A percentile compares a stretch with the other conserved stretches of the same genome.
These are phyloP conservation scores for Orbilia ellipsospora DNA, from an alignment of 2,329 filamentous ascomycete species.

Conservation along the genomic window DNA sequence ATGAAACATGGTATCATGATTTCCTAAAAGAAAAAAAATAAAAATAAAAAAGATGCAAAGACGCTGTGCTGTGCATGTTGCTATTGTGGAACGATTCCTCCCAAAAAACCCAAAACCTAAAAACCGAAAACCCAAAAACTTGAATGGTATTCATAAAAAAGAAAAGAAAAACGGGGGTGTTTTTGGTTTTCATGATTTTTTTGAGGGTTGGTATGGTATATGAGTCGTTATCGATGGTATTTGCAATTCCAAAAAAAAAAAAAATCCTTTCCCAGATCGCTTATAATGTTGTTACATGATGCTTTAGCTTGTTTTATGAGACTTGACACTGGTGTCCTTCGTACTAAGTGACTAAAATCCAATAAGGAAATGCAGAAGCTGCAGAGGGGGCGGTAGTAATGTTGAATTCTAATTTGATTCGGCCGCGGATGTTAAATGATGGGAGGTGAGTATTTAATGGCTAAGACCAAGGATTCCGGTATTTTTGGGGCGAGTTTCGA, in stretches of 20 bases:
- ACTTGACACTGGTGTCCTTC: conserved; percentile 25
- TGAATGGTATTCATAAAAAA: conserved; percentile 17
- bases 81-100: conserved; percentile 39
- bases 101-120: conserved; percentile 14
- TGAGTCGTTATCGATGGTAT: conserved; percentile 27
- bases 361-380: background rate
- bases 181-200: conserved; percentile 51
- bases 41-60: conserved; percentile 30
- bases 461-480: conserved; percentile 29
- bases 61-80: conserved; percentile 48
- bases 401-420: conserved; percentile 43
- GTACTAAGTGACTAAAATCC: conserved; percentile 18
- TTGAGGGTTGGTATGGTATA: conserved; percentile 23
- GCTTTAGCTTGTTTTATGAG: conserved; percentile 12
- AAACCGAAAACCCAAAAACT: conserved; percentile 14
- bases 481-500: conserved; percentile 58
- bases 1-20: conserved; percentile 55
- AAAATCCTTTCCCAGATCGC: conserved; percentile 26
- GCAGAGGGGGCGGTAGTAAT: conserved; percentile 30
- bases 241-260: conserved; percentile 7
- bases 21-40: conserved; percentile 38
- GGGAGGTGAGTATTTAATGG: conserved; percentile 16
- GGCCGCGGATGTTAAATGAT: conserved; percentile 1
- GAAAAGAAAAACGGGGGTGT: conserved; percentile 14
- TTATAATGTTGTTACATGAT: conserved; percentile 37